Evolutionary conservation across 129 eudicot genomes (phyloP), one percentile per base, ranked within the genome.

Genomic region (Erigeron canadensis): DNA sequence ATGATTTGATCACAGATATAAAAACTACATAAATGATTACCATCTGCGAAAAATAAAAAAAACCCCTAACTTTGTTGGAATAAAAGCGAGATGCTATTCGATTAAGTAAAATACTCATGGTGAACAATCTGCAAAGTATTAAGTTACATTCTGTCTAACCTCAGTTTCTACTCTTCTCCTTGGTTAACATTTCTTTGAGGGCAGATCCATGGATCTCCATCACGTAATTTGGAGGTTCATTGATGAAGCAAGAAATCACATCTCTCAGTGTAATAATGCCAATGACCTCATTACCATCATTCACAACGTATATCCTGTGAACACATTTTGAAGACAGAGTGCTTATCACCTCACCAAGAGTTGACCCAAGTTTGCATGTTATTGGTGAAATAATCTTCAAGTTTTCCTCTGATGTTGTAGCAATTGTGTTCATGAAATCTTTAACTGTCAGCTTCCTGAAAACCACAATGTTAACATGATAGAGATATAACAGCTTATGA

Each of bases 221-320:
- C 17, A 89, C 57, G 78, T 84, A 87, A 79, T 89, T 89, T 18
- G 94, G 87, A 22, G 98, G 96, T 75, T 92, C 98, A 7, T 34
- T 81, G 55, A 92, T 83, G 83, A 92, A 92, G 79, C 98, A 92
- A 18, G 98, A 86, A 69, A 92, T 92, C 53, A 92, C 98, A 57
- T 92, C 98, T 76, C 98, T 75, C 40, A 92, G 95, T 4, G 98
- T 92, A 67, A 92, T 82, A 39, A 92, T 86, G 37, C 98, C 98
- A 1, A 84, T 60, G 5, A 89, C 85, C 56, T 85, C 85, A 22
- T 80, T 73, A 12, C 34, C 70, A 18, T 65, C 75, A 3, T 68
- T 82, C 8, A 78, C 79, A 17, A 86, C 89, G 43, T 92, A 86
- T 67, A 92, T 89, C 78, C 98, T 84, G 81, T 92, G 96, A 78